These are phyloP conservation scores for Pseudogymnoascus sp. DNA, from an alignment of 2,329 filamentous ascomycete genomes.

Conservation along the genomic window DNA sequence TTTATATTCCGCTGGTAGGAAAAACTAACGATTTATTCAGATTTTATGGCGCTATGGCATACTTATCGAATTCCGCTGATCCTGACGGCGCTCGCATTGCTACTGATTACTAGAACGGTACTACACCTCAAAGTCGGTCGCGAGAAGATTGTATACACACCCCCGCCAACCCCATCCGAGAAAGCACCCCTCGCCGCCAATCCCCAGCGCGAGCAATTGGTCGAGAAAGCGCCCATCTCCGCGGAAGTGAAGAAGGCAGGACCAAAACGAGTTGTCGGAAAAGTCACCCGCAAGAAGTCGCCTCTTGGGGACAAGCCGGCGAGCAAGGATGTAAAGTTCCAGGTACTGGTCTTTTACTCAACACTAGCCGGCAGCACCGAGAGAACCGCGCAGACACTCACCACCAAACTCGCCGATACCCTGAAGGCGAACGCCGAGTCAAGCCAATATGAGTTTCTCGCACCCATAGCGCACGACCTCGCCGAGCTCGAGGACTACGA, in stretches of 20 bases:
- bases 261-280: slow-evolving; percentile 33
- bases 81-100: slow-evolving; percentile 32
- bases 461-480: slow-evolving; percentile 67
- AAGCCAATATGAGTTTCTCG: slow-evolving; percentile 37
- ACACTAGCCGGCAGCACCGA: slow-evolving; percentile 82
- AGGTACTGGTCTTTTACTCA: slow-evolving; percentile 80
- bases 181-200: slow-evolving; percentile 15
- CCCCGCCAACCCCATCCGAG: slow-evolving; percentile 20
- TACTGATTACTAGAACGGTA: slow-evolving; percentile 32
- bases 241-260: slow-evolving; percentile 31
- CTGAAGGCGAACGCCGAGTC: slow-evolving; percentile 20
- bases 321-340: slow-evolving; percentile 44
- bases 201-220: neutral
- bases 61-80: slow-evolving; percentile 40
- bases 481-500: slow-evolving; percentile 79
- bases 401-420: slow-evolving; percentile 31
- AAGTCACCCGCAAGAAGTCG: slow-evolving; percentile 25
- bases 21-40: slow-evolving; percentile 17
- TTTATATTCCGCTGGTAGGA: too few relatives aligned
- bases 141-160: slow-evolving; percentile 29
- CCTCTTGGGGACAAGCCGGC: slow-evolving; percentile 28
- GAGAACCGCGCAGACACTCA: slow-evolving; percentile 60
- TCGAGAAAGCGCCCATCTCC: neutral
- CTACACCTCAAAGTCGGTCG: slow-evolving; percentile 29
- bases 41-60: slow-evolving; percentile 38